Percentiles rank a stretch among this genome's conserved stretches.
phyloP scores from a whole-genome alignment of 192 early-diverging fungal species.

The Coemansia sp. region DNA sequence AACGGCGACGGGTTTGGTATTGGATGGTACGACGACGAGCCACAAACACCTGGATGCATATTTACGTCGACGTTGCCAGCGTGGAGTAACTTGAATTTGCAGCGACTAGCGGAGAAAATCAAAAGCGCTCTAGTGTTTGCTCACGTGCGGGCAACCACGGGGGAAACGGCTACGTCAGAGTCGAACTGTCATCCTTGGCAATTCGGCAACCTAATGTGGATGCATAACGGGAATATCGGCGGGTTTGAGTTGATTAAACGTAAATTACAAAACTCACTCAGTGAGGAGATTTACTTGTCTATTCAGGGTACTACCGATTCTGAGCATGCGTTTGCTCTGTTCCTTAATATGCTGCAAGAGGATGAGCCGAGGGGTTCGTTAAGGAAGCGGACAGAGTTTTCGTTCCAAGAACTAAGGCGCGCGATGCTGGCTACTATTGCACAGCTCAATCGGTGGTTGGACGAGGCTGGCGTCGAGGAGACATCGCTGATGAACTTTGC shows the following conservation, averaged over 20 bases:
- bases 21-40: slow-evolving; percentile 74
- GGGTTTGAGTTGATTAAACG: slow-evolving; percentile 73
- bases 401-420: slow-evolving; percentile 62
- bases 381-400: slow-evolving; percentile 54
- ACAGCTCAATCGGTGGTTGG: slow-evolving; percentile 71
- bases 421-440: slow-evolving; percentile 80
- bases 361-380: slow-evolving; percentile 31
- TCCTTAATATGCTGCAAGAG: slow-evolving; percentile 64
- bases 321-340: slow-evolving; percentile 81
- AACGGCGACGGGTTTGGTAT: slow-evolving; percentile 86
- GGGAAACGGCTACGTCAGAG: slow-evolving; percentile 69
- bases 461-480: slow-evolving; percentile 64
- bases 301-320: slow-evolving; percentile 82
- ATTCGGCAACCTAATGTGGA: slow-evolving; percentile 79
- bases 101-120: slow-evolving; percentile 76
- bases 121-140: slow-evolving; percentile 76
- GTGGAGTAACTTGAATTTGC: slow-evolving; percentile 79
- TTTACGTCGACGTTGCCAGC: slow-evolving; percentile 82
- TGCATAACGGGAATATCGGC: slow-evolving; percentile 78
- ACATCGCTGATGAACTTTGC: slow-evolving; percentile 79
- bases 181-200: slow-evolving; percentile 71
- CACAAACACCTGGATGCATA: slow-evolving; percentile 65
- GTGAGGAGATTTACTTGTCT: slow-evolving; percentile 69
- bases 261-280: slow-evolving; percentile 61
- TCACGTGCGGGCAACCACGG: slow-evolving; percentile 77